Evolutionary conservation across 2,329 filamentous ascomycete genomes (phyloP).

Genomic region (Talaromyces albobiverticillius): DNA sequence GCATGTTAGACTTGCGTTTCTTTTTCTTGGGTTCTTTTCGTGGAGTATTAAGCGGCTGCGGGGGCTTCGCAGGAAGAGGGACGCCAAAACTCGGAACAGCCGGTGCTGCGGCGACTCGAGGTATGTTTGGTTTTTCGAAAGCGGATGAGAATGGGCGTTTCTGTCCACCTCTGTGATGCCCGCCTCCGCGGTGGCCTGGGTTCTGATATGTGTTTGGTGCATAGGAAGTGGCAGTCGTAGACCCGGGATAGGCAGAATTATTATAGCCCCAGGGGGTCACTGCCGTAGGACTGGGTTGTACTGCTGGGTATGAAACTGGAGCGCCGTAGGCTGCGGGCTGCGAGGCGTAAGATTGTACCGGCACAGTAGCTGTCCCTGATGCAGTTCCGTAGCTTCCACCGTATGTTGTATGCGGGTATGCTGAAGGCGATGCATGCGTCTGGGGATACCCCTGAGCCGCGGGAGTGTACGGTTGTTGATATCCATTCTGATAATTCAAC

Average conservation of each 20-base stretch:
- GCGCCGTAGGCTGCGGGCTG: no score
- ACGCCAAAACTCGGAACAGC: slow-evolving; percentile 45
- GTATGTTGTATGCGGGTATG: slow-evolving; percentile 5
- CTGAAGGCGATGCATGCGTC: background rate
- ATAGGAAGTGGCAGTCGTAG: slow-evolving; percentile 29
- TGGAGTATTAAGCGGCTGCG: slow-evolving; percentile 30
- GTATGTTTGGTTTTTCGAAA: slow-evolving; percentile 33
- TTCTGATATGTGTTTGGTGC: slow-evolving; percentile 17
- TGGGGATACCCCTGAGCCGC: slow-evolving; percentile 24
- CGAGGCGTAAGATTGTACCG: background rate
- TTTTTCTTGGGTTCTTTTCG: slow-evolving; percentile 37
- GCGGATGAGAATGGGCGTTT: slow-evolving; percentile 39
- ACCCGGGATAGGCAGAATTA: slow-evolving; percentile 39
- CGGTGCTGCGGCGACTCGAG: slow-evolving; percentile 38
- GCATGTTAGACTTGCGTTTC: slow-evolving; percentile 45
- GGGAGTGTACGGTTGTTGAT: slow-evolving; percentile 6
- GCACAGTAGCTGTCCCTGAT: background rate
- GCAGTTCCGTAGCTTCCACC: background rate
- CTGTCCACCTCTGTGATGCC: slow-evolving; percentile 22
- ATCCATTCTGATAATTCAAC: slow-evolving; percentile 2
- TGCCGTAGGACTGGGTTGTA: slow-evolving; percentile 30
- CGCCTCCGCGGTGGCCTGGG: slow-evolving; percentile 16
- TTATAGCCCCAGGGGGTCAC: no score
- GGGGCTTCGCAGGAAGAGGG: slow-evolving; percentile 42
- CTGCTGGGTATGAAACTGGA: background rate